These are phyloP conservation scores for Blastobotrys illinoisensis DNA, from an alignment of 1,139 yeast species.

Conservation along the genomic window DNA sequence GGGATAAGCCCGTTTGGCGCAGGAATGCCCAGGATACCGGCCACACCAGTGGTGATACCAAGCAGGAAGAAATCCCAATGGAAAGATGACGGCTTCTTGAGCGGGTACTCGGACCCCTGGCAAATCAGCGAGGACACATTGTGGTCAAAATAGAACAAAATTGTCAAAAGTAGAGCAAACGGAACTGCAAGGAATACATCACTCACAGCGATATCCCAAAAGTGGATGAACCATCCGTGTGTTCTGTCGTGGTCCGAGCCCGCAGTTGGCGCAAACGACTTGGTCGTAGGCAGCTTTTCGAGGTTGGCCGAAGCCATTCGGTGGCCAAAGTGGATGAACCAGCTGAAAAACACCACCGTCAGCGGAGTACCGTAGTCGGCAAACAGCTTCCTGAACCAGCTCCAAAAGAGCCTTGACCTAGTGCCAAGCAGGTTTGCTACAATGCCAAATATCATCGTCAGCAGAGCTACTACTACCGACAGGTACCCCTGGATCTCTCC, in stretches of 20 bases:
- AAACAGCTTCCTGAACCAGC: conserved; percentile 58
- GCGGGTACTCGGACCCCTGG: conserved; percentile 74
- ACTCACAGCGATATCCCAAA: conserved; percentile 68
- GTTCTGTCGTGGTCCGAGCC: conserved; percentile 36
- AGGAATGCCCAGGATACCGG: conserved; percentile 86
- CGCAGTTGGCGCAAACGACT: conserved; percentile 69
- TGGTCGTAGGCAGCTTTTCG: conserved; percentile 62
- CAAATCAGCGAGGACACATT: conserved; percentile 91
- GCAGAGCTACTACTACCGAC: conserved; percentile 64
- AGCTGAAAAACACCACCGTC: conserved; percentile 83
- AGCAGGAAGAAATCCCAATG: conserved; percentile 88
- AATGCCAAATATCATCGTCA: conserved; percentile 72
- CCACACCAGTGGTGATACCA: conserved; percentile 79
- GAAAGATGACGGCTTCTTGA: conserved; percentile 80
- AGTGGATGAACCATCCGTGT: conserved; percentile 71
- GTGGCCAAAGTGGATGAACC: conserved; percentile 87
- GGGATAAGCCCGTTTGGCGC: conserved; percentile 96
- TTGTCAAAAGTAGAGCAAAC: conserved; percentile 78
- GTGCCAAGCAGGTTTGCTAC: conserved; percentile 56
- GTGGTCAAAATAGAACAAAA: conserved; percentile 88
- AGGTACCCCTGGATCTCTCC: conserved; percentile 53
- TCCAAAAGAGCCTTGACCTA: conserved; percentile 55
- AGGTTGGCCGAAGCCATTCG: conserved; percentile 49
- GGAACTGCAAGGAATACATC: conserved; percentile 87
- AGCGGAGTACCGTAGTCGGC: conserved; percentile 83